Evolutionary conservation across 2,329 filamentous ascomycete species (phyloP).

Genomic region (Fusarium annulatum): DNA sequence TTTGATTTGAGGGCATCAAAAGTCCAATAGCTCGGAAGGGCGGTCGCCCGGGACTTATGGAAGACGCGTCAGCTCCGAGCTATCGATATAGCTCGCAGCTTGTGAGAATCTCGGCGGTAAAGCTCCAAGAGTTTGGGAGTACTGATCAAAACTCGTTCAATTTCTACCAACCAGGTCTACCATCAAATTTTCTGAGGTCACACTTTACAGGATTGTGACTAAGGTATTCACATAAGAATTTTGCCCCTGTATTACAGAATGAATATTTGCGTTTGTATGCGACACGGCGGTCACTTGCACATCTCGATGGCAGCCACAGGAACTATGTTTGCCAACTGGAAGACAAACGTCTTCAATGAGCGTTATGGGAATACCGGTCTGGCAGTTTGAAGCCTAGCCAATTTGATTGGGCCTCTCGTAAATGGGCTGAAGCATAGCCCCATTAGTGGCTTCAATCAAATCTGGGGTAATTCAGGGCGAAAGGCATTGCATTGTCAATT

Average conservation of each 20-base stretch:
- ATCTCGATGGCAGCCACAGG: no score
- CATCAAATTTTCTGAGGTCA: no score
- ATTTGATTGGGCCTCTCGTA: neutral
- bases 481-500: neutral
- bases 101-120: neutral
- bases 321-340: rapidly evolving
- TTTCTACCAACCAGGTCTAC: no score
- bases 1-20: neutral
- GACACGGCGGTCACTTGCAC: no score
- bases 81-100: neutral
- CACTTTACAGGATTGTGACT: no score
- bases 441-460: neutral
- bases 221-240: no score
- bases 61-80: neutral
- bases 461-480: neutral
- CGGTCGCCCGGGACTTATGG: neutral
- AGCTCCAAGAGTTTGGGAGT: rapidly evolving
- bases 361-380: rapidly evolving
- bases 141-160: neutral
- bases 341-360: rapidly evolving
- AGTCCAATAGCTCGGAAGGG: neutral
- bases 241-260: no score
- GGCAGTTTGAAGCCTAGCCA: rapidly evolving
- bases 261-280: rapidly evolving
- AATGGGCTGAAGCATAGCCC: neutral